Base-by-base conservation (phyloP, 192 early-diverging fungal genomes). In the Backusella mclennaniae region DNA sequence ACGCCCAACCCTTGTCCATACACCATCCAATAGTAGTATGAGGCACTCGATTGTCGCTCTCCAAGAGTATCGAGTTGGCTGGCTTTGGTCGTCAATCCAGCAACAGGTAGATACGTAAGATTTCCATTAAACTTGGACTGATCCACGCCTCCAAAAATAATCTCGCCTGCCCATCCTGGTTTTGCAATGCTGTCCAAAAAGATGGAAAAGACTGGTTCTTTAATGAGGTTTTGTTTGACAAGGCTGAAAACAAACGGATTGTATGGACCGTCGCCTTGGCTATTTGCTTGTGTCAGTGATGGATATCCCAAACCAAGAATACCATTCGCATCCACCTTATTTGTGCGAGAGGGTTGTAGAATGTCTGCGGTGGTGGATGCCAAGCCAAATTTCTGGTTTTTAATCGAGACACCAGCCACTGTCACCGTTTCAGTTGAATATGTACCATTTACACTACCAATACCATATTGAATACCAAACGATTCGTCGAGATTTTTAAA, bases 81-180 rank as follows among this genome's bases (percentile, higher is more conserved):
- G 9, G 46, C 11, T 8, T 44, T 77, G 6, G 69, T 56, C 14
- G 59, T 53, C 33, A 76, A 42, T 0, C 69, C 36, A 21, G 80
- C 80, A 4, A 86, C 81, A 35, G 85, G 83, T 15, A 86, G 59
- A 76, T 88, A 89, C 23, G 49, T 82, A 42, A 89, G 67, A 6
- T 79, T 31, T 15, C 88, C 89, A 19, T 82, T 69, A 71, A 79
- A 87, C 66, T 87, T 87, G 15, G 71, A 41, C 0, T 41, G 7
- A 72, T 89, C 88, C 53, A 86, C 74, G 26, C 88, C 88, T 38
- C 86, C 87, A 78, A 91, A 82, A 21, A 79, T 82, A 21, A 91
- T 80, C 71, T 86, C 83, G 1, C 88, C 89, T 1, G 77, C 73
- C 49, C 73, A 77, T 31, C 80, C 80, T 35, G 46, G 35, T 29